Conservation (phyloP, 352 stramenopile genomes). For the Phytophthora sojae region DNA sequence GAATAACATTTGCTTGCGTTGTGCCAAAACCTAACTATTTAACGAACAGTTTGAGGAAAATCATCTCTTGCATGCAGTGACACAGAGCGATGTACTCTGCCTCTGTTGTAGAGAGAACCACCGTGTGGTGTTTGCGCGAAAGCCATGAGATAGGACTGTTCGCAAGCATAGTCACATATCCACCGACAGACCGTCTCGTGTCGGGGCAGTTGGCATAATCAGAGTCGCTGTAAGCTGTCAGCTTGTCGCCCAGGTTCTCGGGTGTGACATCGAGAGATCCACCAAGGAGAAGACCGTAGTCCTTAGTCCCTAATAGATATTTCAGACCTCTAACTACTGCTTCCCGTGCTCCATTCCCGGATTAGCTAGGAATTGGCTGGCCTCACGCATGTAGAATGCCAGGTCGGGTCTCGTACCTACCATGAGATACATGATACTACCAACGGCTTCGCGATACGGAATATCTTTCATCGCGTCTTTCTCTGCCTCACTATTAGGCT, state of each 20-base stretch:
- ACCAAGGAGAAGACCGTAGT: conserved; percentile 19
- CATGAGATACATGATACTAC: too few species aligned
- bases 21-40: conserved; percentile 1
- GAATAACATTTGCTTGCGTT: conserved; percentile 17
- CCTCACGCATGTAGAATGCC: conserved; percentile 26
- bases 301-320: conserved; percentile 22
- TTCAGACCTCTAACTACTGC: conserved; percentile 18
- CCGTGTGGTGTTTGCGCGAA: conserved; percentile 19
- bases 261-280: not conserved
- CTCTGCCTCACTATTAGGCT: too few species aligned
- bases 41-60: conserved; percentile 10
- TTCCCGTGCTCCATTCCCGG: conserved; percentile 28
- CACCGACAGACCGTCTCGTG: not conserved
- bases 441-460: too few species aligned
- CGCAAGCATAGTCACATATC: not conserved
- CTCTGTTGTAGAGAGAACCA: conserved; percentile 11
- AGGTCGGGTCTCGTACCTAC: conserved; percentile 22
- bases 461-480: too few species aligned
- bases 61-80: conserved; percentile 14
- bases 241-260: not conserved
- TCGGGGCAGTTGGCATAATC: not conserved
- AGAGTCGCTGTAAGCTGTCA: not conserved
- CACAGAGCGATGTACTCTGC: conserved; percentile 6
- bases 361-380: conserved; percentile 30
- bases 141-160: conserved; percentile 16